A percentile compares a stretch with the other conserved stretches of the same genome.
phyloP scores from a whole-genome alignment of 73 alveolate genomes.

The Symbiodinium pilosum region DNA sequence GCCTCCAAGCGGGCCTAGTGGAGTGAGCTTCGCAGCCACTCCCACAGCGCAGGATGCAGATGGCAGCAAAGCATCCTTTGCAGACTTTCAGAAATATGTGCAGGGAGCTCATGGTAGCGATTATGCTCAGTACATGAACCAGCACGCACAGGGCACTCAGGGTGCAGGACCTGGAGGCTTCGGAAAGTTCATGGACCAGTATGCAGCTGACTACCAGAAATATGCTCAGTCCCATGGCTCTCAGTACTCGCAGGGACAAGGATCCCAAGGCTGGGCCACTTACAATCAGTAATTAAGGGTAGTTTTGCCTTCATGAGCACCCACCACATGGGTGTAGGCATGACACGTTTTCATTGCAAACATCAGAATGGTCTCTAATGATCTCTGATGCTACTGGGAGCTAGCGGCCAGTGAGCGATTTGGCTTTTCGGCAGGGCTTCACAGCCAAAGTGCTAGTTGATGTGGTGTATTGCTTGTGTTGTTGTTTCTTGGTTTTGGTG shows the following conservation, averaged over 20 bases:
- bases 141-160: neutral
- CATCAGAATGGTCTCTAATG: no score
- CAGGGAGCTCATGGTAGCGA: neutral
- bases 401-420: no score
- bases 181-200: neutral
- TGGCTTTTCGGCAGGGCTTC: no score
- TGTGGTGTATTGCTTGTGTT: no score
- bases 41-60: neutral
- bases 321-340: no score
- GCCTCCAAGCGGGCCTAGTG: neutral
- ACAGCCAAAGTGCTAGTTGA: no score
- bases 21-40: neutral
- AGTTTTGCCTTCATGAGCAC: no score
- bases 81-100: neutral
- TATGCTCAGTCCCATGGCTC: neutral
- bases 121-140: neutral
- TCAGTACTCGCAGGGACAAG: neutral
- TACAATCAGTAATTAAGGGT: no score
- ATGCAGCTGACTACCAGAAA: neutral
- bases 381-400: no score
- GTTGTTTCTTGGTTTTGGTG: no score
- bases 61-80: neutral
- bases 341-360: no score
- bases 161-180: neutral
- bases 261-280: neutral